Percentiles rank a stretch among this genome's conserved stretches.
Conservation (phyloP, 345 rosid species). For the Camelina hispida region DNA sequence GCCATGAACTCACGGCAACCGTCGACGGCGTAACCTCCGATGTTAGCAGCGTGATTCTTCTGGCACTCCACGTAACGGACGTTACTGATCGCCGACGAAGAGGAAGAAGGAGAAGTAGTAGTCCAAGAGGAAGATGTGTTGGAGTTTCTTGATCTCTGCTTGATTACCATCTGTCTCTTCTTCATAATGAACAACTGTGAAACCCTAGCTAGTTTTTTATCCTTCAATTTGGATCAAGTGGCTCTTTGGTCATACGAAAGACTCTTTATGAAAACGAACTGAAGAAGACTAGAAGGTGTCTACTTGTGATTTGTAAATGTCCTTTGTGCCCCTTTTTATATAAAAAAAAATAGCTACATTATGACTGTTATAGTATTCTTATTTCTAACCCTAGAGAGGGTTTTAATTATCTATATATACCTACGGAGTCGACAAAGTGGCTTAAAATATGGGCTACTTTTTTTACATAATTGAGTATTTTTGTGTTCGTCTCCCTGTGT, state of each 20-base stretch:
- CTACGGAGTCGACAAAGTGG: conserved; percentile 32
- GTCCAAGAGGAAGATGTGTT: conserved; percentile 41
- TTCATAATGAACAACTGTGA: conserved; percentile 47
- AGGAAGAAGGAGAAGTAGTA: conserved; percentile 46
- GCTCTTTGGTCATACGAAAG: conserved; percentile 44
- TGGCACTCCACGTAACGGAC: conserved; percentile 70
- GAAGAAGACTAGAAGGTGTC: conserved; percentile 14
- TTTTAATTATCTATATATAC: neutral
- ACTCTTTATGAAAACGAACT: conserved; percentile 28
- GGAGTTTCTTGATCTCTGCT: conserved; percentile 48
- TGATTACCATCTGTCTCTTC: conserved; percentile 59
- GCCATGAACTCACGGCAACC: conserved; percentile 89
- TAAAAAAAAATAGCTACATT: conserved; percentile 14
- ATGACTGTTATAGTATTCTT: neutral
- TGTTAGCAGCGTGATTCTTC: conserved; percentile 77
- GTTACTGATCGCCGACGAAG: conserved; percentile 47
- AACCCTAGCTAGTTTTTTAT: conserved; percentile 43
- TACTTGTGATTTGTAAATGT: neutral
- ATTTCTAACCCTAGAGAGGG: conserved; percentile 32
- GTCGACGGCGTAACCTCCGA: conserved; percentile 79
- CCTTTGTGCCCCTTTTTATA: conserved; percentile 24
- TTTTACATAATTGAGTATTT: conserved; percentile 1
- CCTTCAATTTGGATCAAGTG: neutral
- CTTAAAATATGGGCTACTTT: conserved; percentile 23
- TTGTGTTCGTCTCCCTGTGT: neutral